phyloP scores from a whole-genome alignment of 768 basidiomycete genomes.

The Mycena maculata region DNA sequence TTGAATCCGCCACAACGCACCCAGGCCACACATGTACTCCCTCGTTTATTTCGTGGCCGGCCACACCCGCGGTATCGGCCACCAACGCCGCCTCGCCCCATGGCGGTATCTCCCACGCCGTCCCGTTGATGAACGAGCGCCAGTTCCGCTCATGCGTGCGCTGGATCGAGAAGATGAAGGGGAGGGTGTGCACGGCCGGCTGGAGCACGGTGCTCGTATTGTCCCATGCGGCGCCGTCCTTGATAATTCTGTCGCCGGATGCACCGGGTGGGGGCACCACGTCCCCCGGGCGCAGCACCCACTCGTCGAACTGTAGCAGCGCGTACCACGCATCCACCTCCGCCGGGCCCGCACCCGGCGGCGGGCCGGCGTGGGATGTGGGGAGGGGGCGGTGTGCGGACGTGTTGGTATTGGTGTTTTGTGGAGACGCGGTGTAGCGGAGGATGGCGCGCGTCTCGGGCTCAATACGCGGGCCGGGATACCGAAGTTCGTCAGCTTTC shows the following conservation, averaged over 20 bases:
- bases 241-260: too few species aligned
- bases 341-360: neutral
- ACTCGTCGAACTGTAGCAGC: conserved; percentile 14
- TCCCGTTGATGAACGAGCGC: conserved; percentile 34
- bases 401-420: neutral
- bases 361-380: neutral
- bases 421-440: conserved; percentile 1
- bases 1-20: neutral
- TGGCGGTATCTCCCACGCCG: conserved; percentile 28
- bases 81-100: conserved; percentile 19
- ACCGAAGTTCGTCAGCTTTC: neutral
- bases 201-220: too few species aligned
- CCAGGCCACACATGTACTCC: neutral
- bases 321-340: neutral
- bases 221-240: too few species aligned
- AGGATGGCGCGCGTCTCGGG: conserved; percentile 28
- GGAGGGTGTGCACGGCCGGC: neutral
- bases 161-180: conserved; percentile 33
- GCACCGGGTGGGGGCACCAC: neutral
- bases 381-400: neutral
- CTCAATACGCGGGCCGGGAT: conserved; percentile 5
- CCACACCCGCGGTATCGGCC: neutral
- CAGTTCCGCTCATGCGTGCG: conserved; percentile 30
- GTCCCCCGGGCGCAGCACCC: neutral
- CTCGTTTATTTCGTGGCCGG: neutral